Evolutionary conservation across 805 yeast species (phyloP).

Genomic region (Pachysolen tannophilus): DNA sequence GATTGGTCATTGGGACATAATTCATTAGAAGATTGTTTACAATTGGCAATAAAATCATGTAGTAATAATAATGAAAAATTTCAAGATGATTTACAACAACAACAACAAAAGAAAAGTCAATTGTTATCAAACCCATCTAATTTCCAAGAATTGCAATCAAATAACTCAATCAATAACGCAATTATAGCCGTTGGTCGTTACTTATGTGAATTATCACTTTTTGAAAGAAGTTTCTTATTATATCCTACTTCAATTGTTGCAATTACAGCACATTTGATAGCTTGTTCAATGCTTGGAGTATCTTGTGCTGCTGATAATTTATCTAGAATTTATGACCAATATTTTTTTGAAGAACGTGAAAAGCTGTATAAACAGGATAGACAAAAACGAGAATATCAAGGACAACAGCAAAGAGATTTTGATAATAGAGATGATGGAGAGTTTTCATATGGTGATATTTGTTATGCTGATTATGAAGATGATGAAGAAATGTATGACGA

Average conservation of each 20-base stretch:
- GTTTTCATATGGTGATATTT: neutral
- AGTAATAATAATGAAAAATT: slow-evolving; percentile 24
- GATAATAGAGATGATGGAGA: neutral
- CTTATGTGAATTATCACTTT: slow-evolving; percentile 45
- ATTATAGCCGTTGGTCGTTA: slow-evolving; percentile 47
- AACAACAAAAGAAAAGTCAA: slow-evolving; percentile 16
- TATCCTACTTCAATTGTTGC: slow-evolving; percentile 37
- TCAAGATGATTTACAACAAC: slow-evolving; percentile 11
- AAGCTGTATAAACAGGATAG: slow-evolving; percentile 3
- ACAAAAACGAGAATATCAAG: slow-evolving; percentile 8
- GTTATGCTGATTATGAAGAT: slow-evolving; percentile 9
- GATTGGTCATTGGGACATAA: slow-evolving; percentile 37
- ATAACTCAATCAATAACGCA: slow-evolving; percentile 37
- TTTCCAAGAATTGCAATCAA: too few species aligned
- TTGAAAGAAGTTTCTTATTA: slow-evolving; percentile 36
- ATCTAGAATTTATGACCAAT: slow-evolving; percentile 14
- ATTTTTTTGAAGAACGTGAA: slow-evolving; percentile 4
- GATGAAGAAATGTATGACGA: slow-evolving; percentile 20
- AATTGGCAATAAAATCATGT: slow-evolving; percentile 24
- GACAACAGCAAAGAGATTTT: too few species aligned
- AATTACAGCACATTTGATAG: slow-evolving; percentile 43
- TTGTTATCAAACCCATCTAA: slow-evolving; percentile 4
- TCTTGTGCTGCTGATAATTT: slow-evolving; percentile 33
- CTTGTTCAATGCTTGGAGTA: slow-evolving; percentile 44
- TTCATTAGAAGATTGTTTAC: slow-evolving; percentile 45